Conservation (phyloP, 2,329 filamentous ascomycete species). For the Ophiocordyceps robertsii region DNA sequence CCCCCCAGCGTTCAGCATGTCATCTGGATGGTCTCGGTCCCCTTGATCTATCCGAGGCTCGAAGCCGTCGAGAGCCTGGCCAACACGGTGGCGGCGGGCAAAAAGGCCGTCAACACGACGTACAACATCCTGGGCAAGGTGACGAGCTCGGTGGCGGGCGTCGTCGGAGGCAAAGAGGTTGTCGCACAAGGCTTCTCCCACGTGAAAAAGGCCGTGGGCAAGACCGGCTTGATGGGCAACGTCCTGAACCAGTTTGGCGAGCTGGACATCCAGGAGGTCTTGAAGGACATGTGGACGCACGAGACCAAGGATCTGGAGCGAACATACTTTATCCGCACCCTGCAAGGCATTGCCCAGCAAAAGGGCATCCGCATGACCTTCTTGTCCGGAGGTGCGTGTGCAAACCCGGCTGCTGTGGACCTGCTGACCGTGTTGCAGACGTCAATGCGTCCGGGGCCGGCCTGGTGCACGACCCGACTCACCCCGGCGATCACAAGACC, state of each 20-base stretch:
- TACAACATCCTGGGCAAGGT: slow-evolving; percentile 96
- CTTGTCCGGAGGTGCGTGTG: slow-evolving; percentile 61
- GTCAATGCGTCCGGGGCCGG: slow-evolving; percentile 89
- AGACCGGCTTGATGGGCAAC: slow-evolving; percentile 87
- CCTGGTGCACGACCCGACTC: slow-evolving; percentile 82
- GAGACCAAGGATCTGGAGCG: slow-evolving; percentile 94
- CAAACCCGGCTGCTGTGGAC: background rate
- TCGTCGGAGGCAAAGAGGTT: slow-evolving; percentile 87
- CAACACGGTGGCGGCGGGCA: slow-evolving; percentile 83
- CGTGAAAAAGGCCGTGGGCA: slow-evolving; percentile 93
- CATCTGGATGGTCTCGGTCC: slow-evolving; percentile 89
- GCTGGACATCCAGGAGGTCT: slow-evolving; percentile 83
- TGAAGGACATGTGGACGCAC: slow-evolving; percentile 96
- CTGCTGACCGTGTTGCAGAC: slow-evolving; percentile 26
- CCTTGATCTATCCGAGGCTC: slow-evolving; percentile 77
- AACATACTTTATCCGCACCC: slow-evolving; percentile 88
- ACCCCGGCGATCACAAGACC: slow-evolving; percentile 90
- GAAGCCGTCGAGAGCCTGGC: slow-evolving; percentile 87
- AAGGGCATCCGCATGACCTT: slow-evolving; percentile 97
- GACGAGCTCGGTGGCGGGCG: slow-evolving; percentile 85
- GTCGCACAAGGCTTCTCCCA: slow-evolving; percentile 87
- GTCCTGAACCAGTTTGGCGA: slow-evolving; percentile 95
- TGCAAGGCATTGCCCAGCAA: slow-evolving; percentile 90
- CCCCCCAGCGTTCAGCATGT: slow-evolving; percentile 93
- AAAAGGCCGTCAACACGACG: slow-evolving; percentile 90